Conservation (phyloP, 2,329 filamentous ascomycete species). For the Fusarium buharicum region DNA sequence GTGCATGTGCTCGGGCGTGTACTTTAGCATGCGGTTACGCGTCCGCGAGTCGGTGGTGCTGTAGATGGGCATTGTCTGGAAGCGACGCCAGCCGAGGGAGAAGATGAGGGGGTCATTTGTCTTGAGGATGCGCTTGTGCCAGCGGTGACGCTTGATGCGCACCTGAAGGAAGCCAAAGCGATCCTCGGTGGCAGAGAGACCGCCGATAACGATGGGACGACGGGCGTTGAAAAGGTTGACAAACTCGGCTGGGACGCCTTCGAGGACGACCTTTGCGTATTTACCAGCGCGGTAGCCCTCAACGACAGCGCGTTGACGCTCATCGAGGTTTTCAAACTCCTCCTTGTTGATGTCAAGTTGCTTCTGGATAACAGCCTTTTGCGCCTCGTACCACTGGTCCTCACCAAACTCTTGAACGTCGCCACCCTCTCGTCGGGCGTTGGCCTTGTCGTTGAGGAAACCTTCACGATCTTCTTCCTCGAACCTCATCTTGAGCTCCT, state of each 20-base stretch:
- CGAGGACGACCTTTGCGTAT: conserved; percentile 90
- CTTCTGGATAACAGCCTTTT: conserved; percentile 94
- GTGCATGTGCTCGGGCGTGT: conserved; percentile 99
- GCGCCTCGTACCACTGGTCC: conserved; percentile 98
- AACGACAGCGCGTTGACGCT: conserved; percentile 81
- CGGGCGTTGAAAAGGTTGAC: conserved; percentile 82
- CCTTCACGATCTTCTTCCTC: conserved; percentile 99
- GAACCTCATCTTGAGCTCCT: conserved; percentile 92
- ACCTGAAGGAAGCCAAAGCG: conserved; percentile 96
- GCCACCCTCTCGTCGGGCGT: conserved; percentile 75
- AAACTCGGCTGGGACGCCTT: conserved; percentile 92
- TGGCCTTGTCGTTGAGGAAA: conserved; percentile 88
- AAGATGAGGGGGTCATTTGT: conserved; percentile 98
- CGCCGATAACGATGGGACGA: conserved; percentile 87
- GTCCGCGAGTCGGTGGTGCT: conserved; percentile 94
- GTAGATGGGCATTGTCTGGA: conserved; percentile 93
- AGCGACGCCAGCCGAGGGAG: conserved; percentile 94
- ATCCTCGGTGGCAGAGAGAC: conserved; percentile 92
- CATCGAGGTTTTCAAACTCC: conserved; percentile 89
- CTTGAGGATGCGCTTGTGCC: conserved; percentile 99
- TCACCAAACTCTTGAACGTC: conserved; percentile 87
- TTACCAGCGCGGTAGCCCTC: conserved; percentile 93
- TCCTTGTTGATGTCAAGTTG: conserved; percentile 96
- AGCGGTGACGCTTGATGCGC: conserved; percentile 94
- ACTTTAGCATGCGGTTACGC: conserved; percentile 97